phyloP scores from a whole-genome alignment of 768 basidiomycete species.

The Trametopsis cervina region DNA sequence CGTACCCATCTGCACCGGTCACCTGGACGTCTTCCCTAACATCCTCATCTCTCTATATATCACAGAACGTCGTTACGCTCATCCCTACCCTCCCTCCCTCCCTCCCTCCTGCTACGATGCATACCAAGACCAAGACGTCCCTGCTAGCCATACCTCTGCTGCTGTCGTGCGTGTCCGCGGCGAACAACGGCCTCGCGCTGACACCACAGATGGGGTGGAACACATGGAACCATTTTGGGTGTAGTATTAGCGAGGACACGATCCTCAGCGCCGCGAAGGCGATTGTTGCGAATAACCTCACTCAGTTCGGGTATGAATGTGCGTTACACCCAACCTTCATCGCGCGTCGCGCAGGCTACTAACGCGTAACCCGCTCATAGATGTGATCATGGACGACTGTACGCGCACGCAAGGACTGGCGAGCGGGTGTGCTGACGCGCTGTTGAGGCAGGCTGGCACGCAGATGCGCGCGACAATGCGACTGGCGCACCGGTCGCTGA shows the following conservation, averaged over 20 bases:
- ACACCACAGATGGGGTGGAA: constrained; percentile 35
- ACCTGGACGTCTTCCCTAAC: too few species aligned
- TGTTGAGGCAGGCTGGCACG: constrained; percentile 26
- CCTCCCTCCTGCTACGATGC: too few species aligned
- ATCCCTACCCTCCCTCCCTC: too few species aligned
- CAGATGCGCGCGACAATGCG: constrained; percentile 20
- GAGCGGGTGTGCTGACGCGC: background rate
- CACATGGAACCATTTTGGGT: constrained; percentile 33
- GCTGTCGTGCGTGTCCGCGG: constrained; percentile 10
- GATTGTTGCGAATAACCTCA: constrained; percentile 26
- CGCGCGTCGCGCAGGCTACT: background rate
- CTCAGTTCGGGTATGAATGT: constrained; percentile 32
- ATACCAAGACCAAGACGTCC: too few species aligned
- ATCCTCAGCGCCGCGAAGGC: constrained; percentile 28
- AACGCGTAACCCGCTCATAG: constrained; percentile 13
- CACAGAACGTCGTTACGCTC: too few species aligned
- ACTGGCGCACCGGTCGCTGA: constrained; percentile 27
- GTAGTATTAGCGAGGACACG: constrained; percentile 28
- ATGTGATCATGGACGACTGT: constrained; percentile 34
- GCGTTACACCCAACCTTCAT: constrained; percentile 1
- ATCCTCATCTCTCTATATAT: too few species aligned
- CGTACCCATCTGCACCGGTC: too few species aligned
- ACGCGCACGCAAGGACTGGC: constrained; percentile 8
- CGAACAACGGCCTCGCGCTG: constrained; percentile 25
- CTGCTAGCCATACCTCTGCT: constrained; percentile 8